Evolutionary conservation across 83 land plant species (phyloP), one percentile per base, ranked within the genome.

Genomic region (Diphasiastrum complanatum): DNA sequence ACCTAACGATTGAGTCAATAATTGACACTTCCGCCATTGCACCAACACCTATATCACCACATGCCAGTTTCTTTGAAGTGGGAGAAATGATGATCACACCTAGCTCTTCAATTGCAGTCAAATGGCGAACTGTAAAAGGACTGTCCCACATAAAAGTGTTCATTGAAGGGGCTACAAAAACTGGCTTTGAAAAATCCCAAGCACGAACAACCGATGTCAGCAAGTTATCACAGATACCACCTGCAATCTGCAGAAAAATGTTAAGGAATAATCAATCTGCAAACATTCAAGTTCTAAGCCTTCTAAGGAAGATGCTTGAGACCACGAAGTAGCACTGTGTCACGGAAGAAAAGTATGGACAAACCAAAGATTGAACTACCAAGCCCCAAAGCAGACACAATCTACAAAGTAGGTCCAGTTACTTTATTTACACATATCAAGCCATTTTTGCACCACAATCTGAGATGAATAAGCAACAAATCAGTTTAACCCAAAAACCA

Each of bases 121-220:
- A 73, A 67, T 91, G 95, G 2, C 73, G 80, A 47, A 75, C 71
- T 0, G 97, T 91, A 62, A 87, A 87, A 47, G 90, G 83, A 63
- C 78, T 87, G 34, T 61, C 77, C 97, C 97, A 91, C 95, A 91
- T 87, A 57, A 82, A 77, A 16, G 95, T 87, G 67, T 91, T 91
- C 97, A 91, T 91, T 23, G 95, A 86, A 10, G 95, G 97, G 20
- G 97, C 89, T 33, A 82, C 78, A 63, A 81, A 87, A 20, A 91
- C 33, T 30, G 90, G 97, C 79, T 91, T 91, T 38, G 68, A 72
- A 45, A 71, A 87, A 74, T 91, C 95, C 97, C 97, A 91, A 35
- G 97, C 95, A 48, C 95, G 82, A 3, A 87, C 74, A 30, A 91
- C 72, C 71, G 91, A 91, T 6, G 97, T 84, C 57, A 91, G 75